phyloP scores from a whole-genome alignment of 768 basidiomycete genomes.

The Naematelia aurantialba region DNA sequence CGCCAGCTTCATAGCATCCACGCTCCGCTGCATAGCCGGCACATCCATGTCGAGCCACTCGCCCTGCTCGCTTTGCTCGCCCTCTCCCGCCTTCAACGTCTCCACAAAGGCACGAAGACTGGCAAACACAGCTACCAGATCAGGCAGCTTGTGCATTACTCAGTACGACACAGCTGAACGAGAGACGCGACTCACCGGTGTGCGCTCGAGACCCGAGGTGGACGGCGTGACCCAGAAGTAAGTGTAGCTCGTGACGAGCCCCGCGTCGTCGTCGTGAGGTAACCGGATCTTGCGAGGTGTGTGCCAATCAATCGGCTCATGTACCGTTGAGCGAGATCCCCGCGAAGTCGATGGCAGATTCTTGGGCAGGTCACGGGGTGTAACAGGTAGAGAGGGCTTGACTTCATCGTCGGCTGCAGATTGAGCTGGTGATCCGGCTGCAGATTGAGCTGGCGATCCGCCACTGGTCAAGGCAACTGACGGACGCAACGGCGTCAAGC shows the following conservation, averaged over 20 bases:
- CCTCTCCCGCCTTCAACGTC: background rate
- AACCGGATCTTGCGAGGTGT: constrained; percentile 27
- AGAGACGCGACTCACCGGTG: constrained; percentile 57
- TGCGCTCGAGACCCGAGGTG: constrained; percentile 69
- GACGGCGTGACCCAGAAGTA: constrained; percentile 72
- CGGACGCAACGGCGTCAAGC: background rate
- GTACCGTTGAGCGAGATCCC: background rate
- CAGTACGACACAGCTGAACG: background rate
- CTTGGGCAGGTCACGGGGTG: background rate
- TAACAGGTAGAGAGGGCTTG: background rate
- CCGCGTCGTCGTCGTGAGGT: constrained; percentile 8
- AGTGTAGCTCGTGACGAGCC: constrained; percentile 54
- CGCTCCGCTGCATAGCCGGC: background rate
- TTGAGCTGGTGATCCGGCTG: background rate
- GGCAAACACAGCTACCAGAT: background rate
- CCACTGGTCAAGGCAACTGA: background rate
- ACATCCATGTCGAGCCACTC: background rate
- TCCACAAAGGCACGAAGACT: background rate
- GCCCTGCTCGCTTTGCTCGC: background rate
- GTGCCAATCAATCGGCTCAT: constrained; percentile 26
- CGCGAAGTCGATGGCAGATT: constrained; percentile 4
- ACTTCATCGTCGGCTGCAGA: background rate
- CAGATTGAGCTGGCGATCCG: background rate
- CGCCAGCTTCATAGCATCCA: background rate
- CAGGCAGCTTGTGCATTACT: background rate